Conservation (phyloP, 805 yeast genomes). For the Candida krabiensis region DNA sequence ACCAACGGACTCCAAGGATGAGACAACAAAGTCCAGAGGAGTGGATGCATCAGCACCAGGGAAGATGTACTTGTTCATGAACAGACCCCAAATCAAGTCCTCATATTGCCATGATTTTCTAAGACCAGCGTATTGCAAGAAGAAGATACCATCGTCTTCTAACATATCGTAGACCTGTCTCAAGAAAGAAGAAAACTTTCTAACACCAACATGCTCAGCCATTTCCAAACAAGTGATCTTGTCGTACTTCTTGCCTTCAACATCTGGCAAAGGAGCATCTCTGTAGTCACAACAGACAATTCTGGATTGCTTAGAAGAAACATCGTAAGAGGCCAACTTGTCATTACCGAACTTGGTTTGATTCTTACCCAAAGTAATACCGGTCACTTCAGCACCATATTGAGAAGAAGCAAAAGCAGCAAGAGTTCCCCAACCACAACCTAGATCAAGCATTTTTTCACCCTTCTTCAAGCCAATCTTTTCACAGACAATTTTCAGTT, state of each 20-base stretch:
- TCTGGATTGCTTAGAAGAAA: slow-evolving; percentile 64
- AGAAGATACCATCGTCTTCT: slow-evolving; percentile 89
- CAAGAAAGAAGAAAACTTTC: slow-evolving; percentile 75
- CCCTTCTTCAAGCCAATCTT: slow-evolving; percentile 73
- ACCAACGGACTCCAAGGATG: slow-evolving; percentile 77
- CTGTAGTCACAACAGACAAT: slow-evolving; percentile 86
- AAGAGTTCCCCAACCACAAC: slow-evolving; percentile 97
- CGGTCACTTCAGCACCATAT: slow-evolving; percentile 85
- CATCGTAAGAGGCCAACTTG: slow-evolving; percentile 66
- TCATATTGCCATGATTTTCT: slow-evolving; percentile 94
- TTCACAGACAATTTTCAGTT: slow-evolving; percentile 83
- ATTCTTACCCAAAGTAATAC: slow-evolving; percentile 85
- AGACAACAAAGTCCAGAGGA: slow-evolving; percentile 80
- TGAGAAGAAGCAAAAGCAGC: slow-evolving; percentile 80
- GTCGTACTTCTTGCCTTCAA: slow-evolving; percentile 55
- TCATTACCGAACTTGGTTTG: slow-evolving; percentile 89
- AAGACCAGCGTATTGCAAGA: slow-evolving; percentile 84
- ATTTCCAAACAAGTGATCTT: slow-evolving; percentile 89
- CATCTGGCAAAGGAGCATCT: slow-evolving; percentile 76
- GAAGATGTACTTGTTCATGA: slow-evolving; percentile 94
- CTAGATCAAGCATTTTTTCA: slow-evolving; percentile 78
- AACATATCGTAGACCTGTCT: slow-evolving; percentile 81
- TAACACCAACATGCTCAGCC: slow-evolving; percentile 96
- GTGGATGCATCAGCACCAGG: slow-evolving; percentile 98
- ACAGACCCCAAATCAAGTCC: slow-evolving; percentile 90